Conservation (phyloP, 1,139 yeast genomes). For the Nakaseomyces nivariensis region DNA sequence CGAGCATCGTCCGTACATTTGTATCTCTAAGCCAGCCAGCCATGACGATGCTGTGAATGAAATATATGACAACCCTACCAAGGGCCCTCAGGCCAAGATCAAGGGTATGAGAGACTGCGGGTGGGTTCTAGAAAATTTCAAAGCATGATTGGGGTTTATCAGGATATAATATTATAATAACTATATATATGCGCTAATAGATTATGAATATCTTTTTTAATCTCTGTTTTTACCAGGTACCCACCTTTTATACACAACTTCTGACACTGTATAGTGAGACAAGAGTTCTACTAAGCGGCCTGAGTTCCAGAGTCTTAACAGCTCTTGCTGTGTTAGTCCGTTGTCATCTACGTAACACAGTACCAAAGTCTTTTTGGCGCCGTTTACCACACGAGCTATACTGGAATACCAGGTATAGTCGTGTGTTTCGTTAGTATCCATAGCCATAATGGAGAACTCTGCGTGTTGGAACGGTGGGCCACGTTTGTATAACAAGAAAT, state of each 20-base stretch:
- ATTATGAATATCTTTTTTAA: conserved; percentile 22
- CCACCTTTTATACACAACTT: conserved; percentile 71
- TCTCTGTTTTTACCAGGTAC: conserved; percentile 75
- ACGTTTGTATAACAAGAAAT: conserved; percentile 65
- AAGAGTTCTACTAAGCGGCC: conserved; percentile 32
- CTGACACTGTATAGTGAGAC: conserved; percentile 40
- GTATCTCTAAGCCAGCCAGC: conserved; percentile 72
- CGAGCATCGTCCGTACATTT: conserved; percentile 38
- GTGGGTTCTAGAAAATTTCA: conserved; percentile 41
- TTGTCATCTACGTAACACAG: conserved; percentile 57
- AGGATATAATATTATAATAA: not conserved
- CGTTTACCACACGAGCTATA: conserved; percentile 70
- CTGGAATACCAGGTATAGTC: conserved; percentile 37
- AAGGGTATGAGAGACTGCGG: conserved; percentile 64
- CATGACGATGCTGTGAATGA: conserved; percentile 29
- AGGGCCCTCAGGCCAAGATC: conserved; percentile 44
- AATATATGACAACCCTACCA: conserved; percentile 39
- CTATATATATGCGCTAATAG: not conserved
- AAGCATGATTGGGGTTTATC: not conserved
- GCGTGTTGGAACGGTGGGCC: conserved; percentile 98
- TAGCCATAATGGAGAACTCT: conserved; percentile 57
- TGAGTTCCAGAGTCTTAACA: conserved; percentile 15
- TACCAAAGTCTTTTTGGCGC: conserved; percentile 73
- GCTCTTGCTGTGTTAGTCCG: conserved; percentile 24
- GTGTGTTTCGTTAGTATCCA: conserved; percentile 34